Evolutionary conservation across 2,329 filamentous ascomycete species (phyloP), one percentile per base, ranked within the genome.

Genomic region (Aureobasidium mangrovei): DNA sequence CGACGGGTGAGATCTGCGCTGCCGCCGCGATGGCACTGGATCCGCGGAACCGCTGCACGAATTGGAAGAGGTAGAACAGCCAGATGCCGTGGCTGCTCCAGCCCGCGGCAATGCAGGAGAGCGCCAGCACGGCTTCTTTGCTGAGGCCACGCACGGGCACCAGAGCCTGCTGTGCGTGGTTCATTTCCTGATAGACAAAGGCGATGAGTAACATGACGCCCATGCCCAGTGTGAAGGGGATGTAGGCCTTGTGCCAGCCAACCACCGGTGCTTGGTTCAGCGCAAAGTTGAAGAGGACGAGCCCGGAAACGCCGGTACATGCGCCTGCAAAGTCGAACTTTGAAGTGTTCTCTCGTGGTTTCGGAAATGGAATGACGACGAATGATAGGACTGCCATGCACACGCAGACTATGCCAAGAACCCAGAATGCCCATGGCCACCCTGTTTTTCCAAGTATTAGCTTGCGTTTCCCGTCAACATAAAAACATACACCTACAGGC

Each of bases 401-500:
- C 41, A 60, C 59, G 40, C 60, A 64, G 12, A 61, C 60, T 18
- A 67, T 59, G 1, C 60, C 64, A 39, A 63, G 61, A 29, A 59
- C 60, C 61, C 63, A 69, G 59, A 65, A 67, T 1, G 61, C 53
- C 66, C 66, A 69, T 27, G 61, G 57, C 66, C 66, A 69, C 63
- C 66, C 54, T 55, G 18, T 18, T 18, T 4, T 0, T 60, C 53
- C 3, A 64, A 41, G 28, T 62, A 60, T 8, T 63, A 64, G 47
- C 18, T 26, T 39, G 1, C 73, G 60, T 4, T 62, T 63, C 2
- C 67, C 64, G 56, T 72, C 72, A 1, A 71, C 58, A 75, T 75
- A 75, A 55, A 71, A 76, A 18, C 74, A 57, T 60, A 76, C 74
- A 18, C 76, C 51, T 55, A 55, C 66, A 70, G 0, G 61, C 57